A percentile compares a stretch with the other conserved stretches of the same genome.
Conservation (phyloP, 371 early-diverging fungal genomes). For the Mucor saturninus region DNA sequence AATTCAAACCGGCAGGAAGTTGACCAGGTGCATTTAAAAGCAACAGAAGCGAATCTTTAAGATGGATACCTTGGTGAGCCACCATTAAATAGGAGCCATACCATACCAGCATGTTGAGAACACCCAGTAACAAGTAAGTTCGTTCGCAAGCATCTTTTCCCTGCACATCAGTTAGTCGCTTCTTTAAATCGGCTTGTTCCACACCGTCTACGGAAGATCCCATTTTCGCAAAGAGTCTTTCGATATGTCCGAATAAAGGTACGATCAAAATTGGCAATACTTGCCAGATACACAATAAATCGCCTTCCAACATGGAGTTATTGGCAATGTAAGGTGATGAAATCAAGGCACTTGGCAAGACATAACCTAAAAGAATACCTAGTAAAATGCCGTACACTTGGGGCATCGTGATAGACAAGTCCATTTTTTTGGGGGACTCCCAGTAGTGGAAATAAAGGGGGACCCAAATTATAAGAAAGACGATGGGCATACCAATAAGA, state of each 20-base stretch:
- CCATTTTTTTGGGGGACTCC: not conserved
- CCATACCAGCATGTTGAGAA: constrained; percentile 24
- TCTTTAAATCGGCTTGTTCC: not conserved
- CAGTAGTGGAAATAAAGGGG: constrained; percentile 18
- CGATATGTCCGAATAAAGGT: constrained; percentile 13
- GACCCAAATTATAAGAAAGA: constrained; percentile 23
- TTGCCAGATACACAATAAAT: constrained; percentile 22
- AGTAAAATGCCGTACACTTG: constrained; percentile 24
- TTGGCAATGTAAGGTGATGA: constrained; percentile 12
- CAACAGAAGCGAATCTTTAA: constrained; percentile 25
- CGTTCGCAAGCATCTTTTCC: constrained; percentile 29
- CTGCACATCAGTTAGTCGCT: constrained; percentile 12
- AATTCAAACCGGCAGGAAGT: constrained; percentile 21
- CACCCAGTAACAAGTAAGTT: constrained; percentile 26
- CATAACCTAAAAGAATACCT: constrained; percentile 21
- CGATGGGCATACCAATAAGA: constrained; percentile 15
- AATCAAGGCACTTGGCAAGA: constrained; percentile 21
- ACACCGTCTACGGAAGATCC: constrained; percentile 15
- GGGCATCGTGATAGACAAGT: constrained; percentile 11
- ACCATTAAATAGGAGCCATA: constrained; percentile 8
- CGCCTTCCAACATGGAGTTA: constrained; percentile 20
- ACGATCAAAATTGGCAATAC: constrained; percentile 19
- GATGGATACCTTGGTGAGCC: constrained; percentile 16
- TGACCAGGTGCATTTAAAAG: constrained; percentile 23
- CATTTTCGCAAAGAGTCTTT: constrained; percentile 5